These are phyloP conservation scores for Gossypium stocksii DNA, from an alignment of 345 rosid genomes.

Conservation along the genomic window DNA sequence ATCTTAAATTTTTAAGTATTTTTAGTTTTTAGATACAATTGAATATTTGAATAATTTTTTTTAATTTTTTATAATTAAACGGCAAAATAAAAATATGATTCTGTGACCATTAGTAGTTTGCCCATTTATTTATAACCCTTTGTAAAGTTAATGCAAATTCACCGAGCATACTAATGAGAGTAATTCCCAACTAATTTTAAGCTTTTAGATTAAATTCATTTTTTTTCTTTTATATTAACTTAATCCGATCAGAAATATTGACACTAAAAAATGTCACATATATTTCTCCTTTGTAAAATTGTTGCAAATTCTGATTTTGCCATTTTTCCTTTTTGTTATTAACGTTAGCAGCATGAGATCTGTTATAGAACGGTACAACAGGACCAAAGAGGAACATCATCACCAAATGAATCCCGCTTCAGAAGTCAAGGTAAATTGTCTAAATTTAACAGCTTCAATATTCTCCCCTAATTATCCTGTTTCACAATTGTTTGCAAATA, in stretches of 20 bases:
- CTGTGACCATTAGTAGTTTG: no score
- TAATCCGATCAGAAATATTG: not conserved
- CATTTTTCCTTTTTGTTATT: not conserved
- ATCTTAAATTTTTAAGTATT: rapidly evolving
- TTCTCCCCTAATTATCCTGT: not conserved
- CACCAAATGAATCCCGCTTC: constrained; percentile 51
- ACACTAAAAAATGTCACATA: not conserved
- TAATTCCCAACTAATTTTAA: not conserved
- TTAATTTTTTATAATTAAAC: no score
- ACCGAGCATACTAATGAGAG: not conserved
- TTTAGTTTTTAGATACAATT: no score
- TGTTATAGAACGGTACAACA: constrained; percentile 62
- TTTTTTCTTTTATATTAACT: not conserved
- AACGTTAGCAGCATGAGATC: constrained; percentile 45
- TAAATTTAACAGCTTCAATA: not conserved
- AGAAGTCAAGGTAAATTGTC: constrained; percentile 53
- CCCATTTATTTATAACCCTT: no score
- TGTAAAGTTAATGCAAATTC: no score
- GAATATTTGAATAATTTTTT: no score
- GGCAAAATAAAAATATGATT: no score
- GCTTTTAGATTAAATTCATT: not conserved
- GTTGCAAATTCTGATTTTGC: not conserved
- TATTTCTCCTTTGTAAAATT: no score
- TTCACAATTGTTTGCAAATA: not conserved
- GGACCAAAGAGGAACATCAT: constrained; percentile 49